phyloP scores from a whole-genome alignment of 2,329 filamentous ascomycete genomes.

The Phoma sp. region DNA sequence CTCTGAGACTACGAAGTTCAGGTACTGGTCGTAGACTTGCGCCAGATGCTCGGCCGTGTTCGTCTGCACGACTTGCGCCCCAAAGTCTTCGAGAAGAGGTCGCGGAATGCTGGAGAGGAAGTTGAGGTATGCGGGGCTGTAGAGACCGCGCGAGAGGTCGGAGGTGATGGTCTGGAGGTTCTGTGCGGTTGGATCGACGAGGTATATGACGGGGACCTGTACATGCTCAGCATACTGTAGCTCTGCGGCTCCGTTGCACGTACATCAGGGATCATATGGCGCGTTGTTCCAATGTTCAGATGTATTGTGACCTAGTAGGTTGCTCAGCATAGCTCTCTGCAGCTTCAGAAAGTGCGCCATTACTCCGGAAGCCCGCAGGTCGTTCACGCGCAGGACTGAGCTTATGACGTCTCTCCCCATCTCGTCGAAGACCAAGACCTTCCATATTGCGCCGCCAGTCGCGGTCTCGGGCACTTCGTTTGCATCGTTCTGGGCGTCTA shows the following conservation, averaged over 20 bases:
- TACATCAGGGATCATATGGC: slow-evolving; percentile 94
- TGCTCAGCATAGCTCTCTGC: slow-evolving; percentile 65
- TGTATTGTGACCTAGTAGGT: slow-evolving; percentile 59
- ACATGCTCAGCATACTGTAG: slow-evolving; percentile 16
- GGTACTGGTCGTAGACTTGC: slow-evolving; percentile 93
- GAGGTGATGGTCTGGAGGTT: slow-evolving; percentile 85
- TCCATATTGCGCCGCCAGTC: slow-evolving; percentile 31
- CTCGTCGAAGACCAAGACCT: slow-evolving; percentile 90
- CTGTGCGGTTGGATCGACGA: slow-evolving; percentile 84
- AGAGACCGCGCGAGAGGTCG: slow-evolving; percentile 86
- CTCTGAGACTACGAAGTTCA: slow-evolving; percentile 96
- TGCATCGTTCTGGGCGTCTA: slow-evolving; percentile 69
- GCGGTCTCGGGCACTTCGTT: slow-evolving; percentile 20
- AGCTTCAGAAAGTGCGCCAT: not conserved
- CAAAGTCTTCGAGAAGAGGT: slow-evolving; percentile 92
- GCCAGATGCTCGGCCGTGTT: slow-evolving; percentile 89
- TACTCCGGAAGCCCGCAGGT: slow-evolving; percentile 87
- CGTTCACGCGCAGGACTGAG: slow-evolving; percentile 92
- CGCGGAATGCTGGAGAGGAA: slow-evolving; percentile 93
- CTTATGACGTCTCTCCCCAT: slow-evolving; percentile 93
- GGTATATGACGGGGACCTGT: slow-evolving; percentile 79
- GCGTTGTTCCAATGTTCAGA: slow-evolving; percentile 74
- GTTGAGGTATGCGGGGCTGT: slow-evolving; percentile 90
- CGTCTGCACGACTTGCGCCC: slow-evolving; percentile 81
- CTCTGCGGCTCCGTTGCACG: not conserved